These are phyloP conservation scores for Boeremia lycopersici DNA, from an alignment of 2,329 filamentous ascomycete species.

Conservation along the genomic window DNA sequence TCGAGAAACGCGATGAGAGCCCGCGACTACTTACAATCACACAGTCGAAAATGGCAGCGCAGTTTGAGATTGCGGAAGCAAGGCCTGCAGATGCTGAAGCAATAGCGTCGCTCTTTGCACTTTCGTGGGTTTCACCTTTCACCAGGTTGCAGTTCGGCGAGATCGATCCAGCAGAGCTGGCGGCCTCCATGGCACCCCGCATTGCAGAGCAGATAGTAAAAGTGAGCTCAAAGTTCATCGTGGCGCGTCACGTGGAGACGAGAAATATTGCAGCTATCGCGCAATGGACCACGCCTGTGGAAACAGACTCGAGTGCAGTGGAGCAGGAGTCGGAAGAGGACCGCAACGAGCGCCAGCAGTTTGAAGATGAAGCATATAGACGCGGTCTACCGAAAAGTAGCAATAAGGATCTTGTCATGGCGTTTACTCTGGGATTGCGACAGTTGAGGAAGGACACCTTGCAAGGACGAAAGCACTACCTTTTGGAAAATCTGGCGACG, in stretches of 20 bases:
- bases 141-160: conserved; percentile 34
- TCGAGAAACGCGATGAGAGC: not conserved
- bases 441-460: conserved; percentile 22
- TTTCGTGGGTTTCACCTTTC: conserved; percentile 37
- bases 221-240: conserved; percentile 13
- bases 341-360: conserved; percentile 26
- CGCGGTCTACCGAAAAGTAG: conserved; percentile 27
- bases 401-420: conserved; percentile 36
- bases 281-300: conserved; percentile 31
- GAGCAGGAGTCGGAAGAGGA: conserved; percentile 23
- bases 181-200: conserved; percentile 26
- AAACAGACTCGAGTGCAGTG: not conserved
- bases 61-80: conserved; percentile 17
- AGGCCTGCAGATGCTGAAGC: conserved; percentile 17
- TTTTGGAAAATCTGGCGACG: conserved; percentile 38
- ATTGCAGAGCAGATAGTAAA: conserved; percentile 28
- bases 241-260: conserved; percentile 18
- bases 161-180: conserved; percentile 23
- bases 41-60: not conserved
- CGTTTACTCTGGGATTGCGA: conserved; percentile 24
- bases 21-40: not conserved
- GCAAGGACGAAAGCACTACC: conserved; percentile 20
- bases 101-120: conserved; percentile 33
- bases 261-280: conserved; percentile 29
- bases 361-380: conserved; percentile 31